Base-by-base conservation (phyloP, 306 rosid species). In the Macrotyloma uniflorum region DNA sequence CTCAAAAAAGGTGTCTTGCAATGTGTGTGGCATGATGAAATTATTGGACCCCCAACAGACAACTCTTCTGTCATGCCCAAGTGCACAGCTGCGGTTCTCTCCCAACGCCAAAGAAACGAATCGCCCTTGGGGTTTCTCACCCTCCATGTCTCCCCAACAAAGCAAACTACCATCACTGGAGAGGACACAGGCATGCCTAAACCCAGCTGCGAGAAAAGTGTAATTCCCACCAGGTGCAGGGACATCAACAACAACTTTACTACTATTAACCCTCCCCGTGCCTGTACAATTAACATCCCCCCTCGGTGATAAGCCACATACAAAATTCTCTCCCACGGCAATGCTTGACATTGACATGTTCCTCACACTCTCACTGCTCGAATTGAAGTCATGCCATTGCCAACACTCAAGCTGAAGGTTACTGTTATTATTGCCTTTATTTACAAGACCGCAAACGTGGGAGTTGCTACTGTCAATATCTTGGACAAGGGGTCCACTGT, bases 21-120 rank as follows among this genome's bases (percentile, higher is more conserved):
- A 78, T 15, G 55, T 71, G 36, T 28, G 50, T 13, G 97, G 98
- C 81, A 89, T 24, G 46, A 40, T 76, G 80, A 95, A 95, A 58
- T 74, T 67, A n/a, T 85, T 72, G 30, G 80, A 47, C 2, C 97
- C 98, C 98, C 98, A 95, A 66, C 98, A 95, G 18, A 55, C 71
- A 70, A 83, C 87, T 28, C 18, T 84, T 42, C 67, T 69, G 75
- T 88, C 54, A 8, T 8, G 46, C 5, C 83, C 70, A 40, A 91
- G 71, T 59, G 80, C 98, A 23, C 98, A 95, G 33, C 93, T 79
- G 36, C 98, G 80, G 24, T 81, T 81, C 26, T 92, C 88, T 22
- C 92, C 98, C 86, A 89, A 89, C 4, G 98, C 98, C 85, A 95
- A 32, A 8, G 90, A 69, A 55, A 26, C 42, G 83, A 95, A 92